Base-by-base conservation (phyloP, 768 basidiomycete genomes). In the Boletus subparvulus region DNA sequence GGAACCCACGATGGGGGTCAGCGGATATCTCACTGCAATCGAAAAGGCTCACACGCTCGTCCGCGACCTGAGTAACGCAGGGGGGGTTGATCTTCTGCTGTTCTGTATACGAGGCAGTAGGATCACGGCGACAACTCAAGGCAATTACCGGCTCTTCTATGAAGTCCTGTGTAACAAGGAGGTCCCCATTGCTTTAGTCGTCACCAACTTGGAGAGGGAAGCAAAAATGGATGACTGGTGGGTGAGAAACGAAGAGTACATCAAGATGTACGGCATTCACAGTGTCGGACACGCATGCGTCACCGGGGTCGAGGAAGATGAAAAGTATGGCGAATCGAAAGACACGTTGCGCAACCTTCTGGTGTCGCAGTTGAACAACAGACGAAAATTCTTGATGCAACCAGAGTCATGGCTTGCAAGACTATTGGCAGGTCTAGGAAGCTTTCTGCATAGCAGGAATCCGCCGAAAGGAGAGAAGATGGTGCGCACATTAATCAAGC, bases 151-250 rank as follows among this genome's bases (percentile, higher is more conserved):
- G 13, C 63, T 78, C 10, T 78, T 78, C 58, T 40, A 68, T 16
- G 71, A 79, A 42, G 67, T 77, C 33, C 66, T 79, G 13, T 79
- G 77, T 48, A 64, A 65, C 48, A 61, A 63, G 39, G 46, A 69
- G 39, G 78, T 80, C 6, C 79, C 78, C 12, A 70, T 75, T 17
- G 67, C 76, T 0, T 50, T 79, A 24, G 73, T 74, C 28, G 59
- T 80, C 46, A 79, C 77, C 6, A 69, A 77, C 28, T 58, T 79
- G 26, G 78, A 77, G 61, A 71, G 71, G 42, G 65, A 75, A 24
- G 10, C 11, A 7, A 42, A n/a, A 28, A 74, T 75, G 73, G 74
- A 74, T 45, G 46, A 62, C n/a, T 75, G 74, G 73, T 74, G 73
- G 74, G 13, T 0, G 11, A 60, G 68, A 55, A 75, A 74, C 50